Base-by-base conservation (phyloP, 2,329 filamentous ascomycete species). In the Ilyonectria mors-panacis region DNA sequence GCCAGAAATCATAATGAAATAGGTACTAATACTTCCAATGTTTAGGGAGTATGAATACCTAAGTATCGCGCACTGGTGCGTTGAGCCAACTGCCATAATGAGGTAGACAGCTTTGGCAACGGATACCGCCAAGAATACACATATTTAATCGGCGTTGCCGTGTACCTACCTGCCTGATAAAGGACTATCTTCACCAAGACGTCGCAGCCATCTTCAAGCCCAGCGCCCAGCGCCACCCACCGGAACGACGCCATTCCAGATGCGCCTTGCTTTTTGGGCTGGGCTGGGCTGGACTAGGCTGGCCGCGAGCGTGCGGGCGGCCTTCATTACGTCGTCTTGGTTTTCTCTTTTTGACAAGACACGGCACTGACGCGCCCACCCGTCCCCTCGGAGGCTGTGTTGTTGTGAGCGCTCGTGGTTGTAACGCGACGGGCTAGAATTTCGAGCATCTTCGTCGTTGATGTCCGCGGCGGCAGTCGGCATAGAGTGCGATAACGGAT, bases 181-280 rank as follows among this genome's bases (percentile, higher is more conserved):
- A 26, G 48, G 28, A 19, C 28, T 13, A 30, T 30, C 48, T 30
- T 33, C 26, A 51, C 12, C 12, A 33, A 13, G 8, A 48, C 35
- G 19, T 51, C 48, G 28, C 28, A 30, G 19, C 48, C 47, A 30
- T 35, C 48, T 15, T 53, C 48, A 19, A 28, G 47, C 47, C 47
- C 47, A 30, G 17, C 48, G 48, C 48, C 21, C 21, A 4, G 21
- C 21, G 26, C 26, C 26, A 26, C 26, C 26, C 48, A 51, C 48
- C 48, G n/a, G 13, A 35, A 44, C 37, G 35, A 33, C 26, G 28
- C 37, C 28, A 55, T 50, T 28, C 39, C 28, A 35, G 59, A 28
- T 28, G 50, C 42, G 39, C 56, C 57, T 68, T 65, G 48, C 50
- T 56, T 51, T 62, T 57, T 51, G 66, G 42, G 54, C 54, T 58